These are phyloP conservation scores for Arthrinium phaeospermum DNA, from an alignment of 2,329 filamentous ascomycete species.

Conservation along the genomic window DNA sequence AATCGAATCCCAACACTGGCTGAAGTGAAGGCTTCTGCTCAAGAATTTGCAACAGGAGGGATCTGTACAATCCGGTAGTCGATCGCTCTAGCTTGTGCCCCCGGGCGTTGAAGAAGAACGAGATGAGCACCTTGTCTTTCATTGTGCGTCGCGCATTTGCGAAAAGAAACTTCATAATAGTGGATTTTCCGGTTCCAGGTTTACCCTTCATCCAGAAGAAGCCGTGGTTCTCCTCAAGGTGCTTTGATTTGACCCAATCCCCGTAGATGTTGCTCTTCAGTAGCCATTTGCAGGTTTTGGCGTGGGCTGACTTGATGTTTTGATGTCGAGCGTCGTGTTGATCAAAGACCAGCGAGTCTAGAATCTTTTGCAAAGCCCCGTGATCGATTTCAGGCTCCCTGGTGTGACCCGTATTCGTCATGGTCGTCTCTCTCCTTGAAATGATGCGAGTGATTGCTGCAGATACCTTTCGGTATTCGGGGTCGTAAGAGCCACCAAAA, in stretches of 20 bases:
- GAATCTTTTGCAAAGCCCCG: background rate
- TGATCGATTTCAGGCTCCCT: background rate
- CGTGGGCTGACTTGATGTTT: background rate
- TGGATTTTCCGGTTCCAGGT: slow-evolving; percentile 44
- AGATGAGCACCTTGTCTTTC: slow-evolving; percentile 35
- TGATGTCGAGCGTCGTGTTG: background rate
- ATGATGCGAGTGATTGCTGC: slow-evolving; percentile 24
- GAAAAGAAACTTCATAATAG: slow-evolving; percentile 49
- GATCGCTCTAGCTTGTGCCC: slow-evolving; percentile 52
- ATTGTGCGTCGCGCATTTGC: slow-evolving; percentile 25
- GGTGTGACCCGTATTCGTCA: background rate
- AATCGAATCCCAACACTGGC: slow-evolving; percentile 31
- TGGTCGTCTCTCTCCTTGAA: background rate
- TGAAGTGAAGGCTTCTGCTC: slow-evolving; percentile 40
- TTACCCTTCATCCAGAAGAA: slow-evolving; percentile 44
- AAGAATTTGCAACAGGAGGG: slow-evolving; percentile 54
- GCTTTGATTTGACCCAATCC: slow-evolving; percentile 42
- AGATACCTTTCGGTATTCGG: slow-evolving; percentile 40
- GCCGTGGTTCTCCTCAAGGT: slow-evolving; percentile 27
- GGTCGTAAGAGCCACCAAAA: slow-evolving; percentile 36
- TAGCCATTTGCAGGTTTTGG: background rate
- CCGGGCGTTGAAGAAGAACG: slow-evolving; percentile 57
- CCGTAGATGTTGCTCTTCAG: slow-evolving; percentile 33
- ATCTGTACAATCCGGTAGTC: slow-evolving; percentile 54
- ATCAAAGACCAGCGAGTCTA: background rate